Evolutionary conservation across 2,329 filamentous ascomycete species (phyloP).

Genomic region (Aspergillus versicolor): DNA sequence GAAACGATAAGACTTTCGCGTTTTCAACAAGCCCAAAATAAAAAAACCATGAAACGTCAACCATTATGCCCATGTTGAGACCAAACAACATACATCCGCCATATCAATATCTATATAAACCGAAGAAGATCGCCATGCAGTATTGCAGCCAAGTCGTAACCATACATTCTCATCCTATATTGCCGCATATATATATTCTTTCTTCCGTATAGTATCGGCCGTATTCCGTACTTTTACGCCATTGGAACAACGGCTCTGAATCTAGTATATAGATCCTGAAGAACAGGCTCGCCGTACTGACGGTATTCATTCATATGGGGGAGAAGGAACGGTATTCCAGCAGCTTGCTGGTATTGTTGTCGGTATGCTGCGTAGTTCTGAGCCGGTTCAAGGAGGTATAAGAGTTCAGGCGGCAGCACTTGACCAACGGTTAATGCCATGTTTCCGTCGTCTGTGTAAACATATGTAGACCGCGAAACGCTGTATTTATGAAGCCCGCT

Average conservation of each 20-base stretch:
- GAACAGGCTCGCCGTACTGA: slow-evolving; percentile 25
- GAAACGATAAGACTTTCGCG: not conserved
- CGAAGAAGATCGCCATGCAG: not conserved
- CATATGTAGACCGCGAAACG: slow-evolving; percentile 23
- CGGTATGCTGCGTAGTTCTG: slow-evolving; percentile 39
- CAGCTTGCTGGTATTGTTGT: slow-evolving; percentile 29
- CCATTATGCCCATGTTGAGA: no score
- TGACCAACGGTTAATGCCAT: slow-evolving; percentile 23
- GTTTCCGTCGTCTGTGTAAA: slow-evolving; percentile 13
- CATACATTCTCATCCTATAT: not conserved
- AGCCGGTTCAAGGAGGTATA: slow-evolving; percentile 28
- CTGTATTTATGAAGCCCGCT: slow-evolving; percentile 37
- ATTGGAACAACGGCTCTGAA: slow-evolving; percentile 18
- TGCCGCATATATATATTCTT: not conserved
- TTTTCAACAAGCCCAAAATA: not conserved
- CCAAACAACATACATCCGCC: not conserved
- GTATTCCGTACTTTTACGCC: not conserved
- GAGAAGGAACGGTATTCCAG: slow-evolving; percentile 40
- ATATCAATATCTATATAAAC: not conserved
- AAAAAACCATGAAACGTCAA: not conserved
- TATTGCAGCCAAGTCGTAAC: not conserved
- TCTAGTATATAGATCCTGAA: slow-evolving; percentile 30
- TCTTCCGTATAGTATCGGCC: not conserved
- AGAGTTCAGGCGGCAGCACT: slow-evolving; percentile 23
- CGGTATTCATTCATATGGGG: slow-evolving; percentile 38